These are phyloP conservation scores for Plectosphaerella cucumerina DNA, from an alignment of 2,329 filamentous ascomycete genomes.

Conservation along the genomic window DNA sequence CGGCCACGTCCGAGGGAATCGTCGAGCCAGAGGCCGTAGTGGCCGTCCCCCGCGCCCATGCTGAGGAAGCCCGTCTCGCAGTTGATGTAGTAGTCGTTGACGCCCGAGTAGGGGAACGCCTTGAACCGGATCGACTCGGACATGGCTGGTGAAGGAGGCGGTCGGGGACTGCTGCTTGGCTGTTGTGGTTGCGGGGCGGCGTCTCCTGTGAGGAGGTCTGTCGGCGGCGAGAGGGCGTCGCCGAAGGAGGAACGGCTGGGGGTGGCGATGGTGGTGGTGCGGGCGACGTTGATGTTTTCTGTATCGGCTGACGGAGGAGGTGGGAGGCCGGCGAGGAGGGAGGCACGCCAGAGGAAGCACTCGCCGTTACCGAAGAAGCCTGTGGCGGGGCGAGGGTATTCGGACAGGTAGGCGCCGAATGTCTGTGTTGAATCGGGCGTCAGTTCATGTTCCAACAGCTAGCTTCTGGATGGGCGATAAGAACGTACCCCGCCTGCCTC, in stretches of 20 bases:
- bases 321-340: conserved; percentile 49
- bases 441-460: neutral
- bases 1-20: conserved; percentile 79
- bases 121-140: conserved; percentile 87
- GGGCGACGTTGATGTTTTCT: conserved; percentile 31
- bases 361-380: conserved; percentile 96
- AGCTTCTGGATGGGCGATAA: neutral
- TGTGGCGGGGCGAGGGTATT: conserved; percentile 73
- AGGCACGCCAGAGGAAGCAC: conserved; percentile 71
- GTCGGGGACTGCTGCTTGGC: conserved; percentile 14
- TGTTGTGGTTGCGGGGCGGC: conserved; percentile 4
- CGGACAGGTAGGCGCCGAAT: conserved; percentile 92
- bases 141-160: conserved; percentile 38
- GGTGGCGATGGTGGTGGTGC: conserved; percentile 35
- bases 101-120: conserved; percentile 90
- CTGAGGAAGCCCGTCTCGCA: conserved; percentile 83
- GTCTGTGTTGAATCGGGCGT: conserved; percentile 42
- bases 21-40: conserved; percentile 92
- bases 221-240: conserved; percentile 22
- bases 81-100: conserved; percentile 96
- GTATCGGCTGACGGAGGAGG: conserved; percentile 49
- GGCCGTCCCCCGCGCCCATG: conserved; percentile 82
- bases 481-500: conserved; percentile 64
- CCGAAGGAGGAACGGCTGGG: conserved; percentile 15
- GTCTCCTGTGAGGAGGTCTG: conserved; percentile 1